phyloP scores from a whole-genome alignment of 495 filamentous ascomycete species.

The Penicillium taxi region DNA sequence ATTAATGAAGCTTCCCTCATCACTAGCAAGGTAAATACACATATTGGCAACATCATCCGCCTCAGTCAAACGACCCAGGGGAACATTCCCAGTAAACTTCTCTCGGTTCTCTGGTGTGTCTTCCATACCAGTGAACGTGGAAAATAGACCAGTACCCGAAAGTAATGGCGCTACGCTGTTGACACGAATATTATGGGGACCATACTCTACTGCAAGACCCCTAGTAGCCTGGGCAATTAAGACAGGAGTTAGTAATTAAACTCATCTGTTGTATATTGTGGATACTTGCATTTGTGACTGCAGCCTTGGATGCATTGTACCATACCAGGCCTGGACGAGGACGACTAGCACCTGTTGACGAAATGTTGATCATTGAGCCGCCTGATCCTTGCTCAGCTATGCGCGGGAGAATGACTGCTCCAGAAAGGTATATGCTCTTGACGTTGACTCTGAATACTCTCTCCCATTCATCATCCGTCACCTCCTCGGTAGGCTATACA shows the following conservation, averaged over 20 bases:
- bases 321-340: slow-evolving; percentile 60
- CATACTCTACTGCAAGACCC: slow-evolving; percentile 62
- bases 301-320: slow-evolving; percentile 64
- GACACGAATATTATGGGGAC: slow-evolving; percentile 55
- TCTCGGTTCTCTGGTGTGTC: slow-evolving; percentile 60
- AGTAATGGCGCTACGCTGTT: slow-evolving; percentile 57
- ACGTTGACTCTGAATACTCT: slow-evolving; percentile 56
- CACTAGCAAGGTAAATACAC: slow-evolving; percentile 57
- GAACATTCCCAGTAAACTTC: slow-evolving; percentile 59
- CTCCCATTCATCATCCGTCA: slow-evolving; percentile 61
- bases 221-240: slow-evolving; percentile 46
- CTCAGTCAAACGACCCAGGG: slow-evolving; percentile 55
- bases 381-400: slow-evolving; percentile 50
- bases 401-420: slow-evolving; percentile 44
- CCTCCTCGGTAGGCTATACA: slow-evolving; percentile 46
- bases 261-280: background rate
- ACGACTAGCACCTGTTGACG: slow-evolving; percentile 53
- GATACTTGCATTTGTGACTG: slow-evolving; percentile 50
- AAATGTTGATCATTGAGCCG: slow-evolving; percentile 58
- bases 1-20: slow-evolving; percentile 64
- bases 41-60: slow-evolving; percentile 61
- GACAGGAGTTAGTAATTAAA: background rate
- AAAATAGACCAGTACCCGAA: slow-evolving; percentile 56
- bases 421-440: slow-evolving; percentile 54
- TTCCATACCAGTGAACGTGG: slow-evolving; percentile 56